Base-by-base conservation (phyloP, 805 yeast species). In the Metahyphopichia silvanorum region DNA sequence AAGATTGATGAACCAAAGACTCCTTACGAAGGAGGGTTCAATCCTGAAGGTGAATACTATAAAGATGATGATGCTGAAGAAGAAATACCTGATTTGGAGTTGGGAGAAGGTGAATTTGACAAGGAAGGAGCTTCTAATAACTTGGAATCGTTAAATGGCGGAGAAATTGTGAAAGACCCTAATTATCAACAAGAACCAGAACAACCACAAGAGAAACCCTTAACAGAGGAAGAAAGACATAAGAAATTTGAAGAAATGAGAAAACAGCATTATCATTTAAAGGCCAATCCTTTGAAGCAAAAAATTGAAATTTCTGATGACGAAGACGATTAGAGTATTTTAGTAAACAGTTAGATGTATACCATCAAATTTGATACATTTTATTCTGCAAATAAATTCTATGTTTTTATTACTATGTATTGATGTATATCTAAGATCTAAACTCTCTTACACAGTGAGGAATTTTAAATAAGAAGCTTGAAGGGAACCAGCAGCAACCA, bases 1-100 rank as follows among this genome's bases (percentile, higher is more conserved):
- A 79, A 80, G 47, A 86, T 89, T 27, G 95, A 86, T 51, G 97
- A 89, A 55, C 97, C 97, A 15, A 89, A 89, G 66, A 89, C 97
- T 1, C 97, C 97, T 4, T 89, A 83, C 49, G 94, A 86, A 53
- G 94, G 93, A 8, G 94, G 95, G 1, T 82, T 86, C 17, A 80
- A 83, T 48, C 89, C 93, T 1, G 69, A 74, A 33, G 86, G 86
- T 20, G 95, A 88, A 47, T 83, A 84, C 51, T 86, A 87, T 46
- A 70, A 72, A 32, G 76, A 74, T 4, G 91, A 83, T 47, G 78
- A 79, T 27, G n/a, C n/a, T n/a, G 88, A 81, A 21, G 76, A 72
- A 3, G 75, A 53, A 18, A 59, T 77, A 26, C 76, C 77, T 9
- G 69, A 62, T 26, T 77, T 81, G 43, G 56, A 71, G 7, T 58